Percentiles rank a stretch among this genome's conserved stretches.
Evolutionary conservation across 2,329 filamentous ascomycete species (phyloP).

Genomic region (Pseudogymnoascus sp.): DNA sequence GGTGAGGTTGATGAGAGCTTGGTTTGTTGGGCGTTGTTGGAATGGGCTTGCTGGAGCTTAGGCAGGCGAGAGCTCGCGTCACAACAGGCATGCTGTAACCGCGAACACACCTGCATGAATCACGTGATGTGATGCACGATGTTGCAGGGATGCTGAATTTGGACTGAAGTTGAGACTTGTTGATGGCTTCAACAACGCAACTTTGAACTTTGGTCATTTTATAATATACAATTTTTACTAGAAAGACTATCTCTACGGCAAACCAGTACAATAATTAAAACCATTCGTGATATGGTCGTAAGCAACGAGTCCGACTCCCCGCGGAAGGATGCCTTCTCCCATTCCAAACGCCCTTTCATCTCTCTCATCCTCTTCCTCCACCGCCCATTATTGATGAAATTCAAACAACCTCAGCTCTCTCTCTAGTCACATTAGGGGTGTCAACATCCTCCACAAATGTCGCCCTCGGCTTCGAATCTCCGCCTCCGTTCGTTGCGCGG

Average conservation of each 20-base stretch:
- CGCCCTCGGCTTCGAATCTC: background rate
- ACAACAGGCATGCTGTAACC: conserved; percentile 8
- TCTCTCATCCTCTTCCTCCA: background rate
- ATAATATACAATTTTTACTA: conserved; percentile 1
- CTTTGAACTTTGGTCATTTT: background rate
- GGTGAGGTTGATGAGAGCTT: conserved; percentile 7
- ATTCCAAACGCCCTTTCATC: conserved; percentile 2
- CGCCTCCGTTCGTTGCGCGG: background rate
- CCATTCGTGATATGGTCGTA: background rate
- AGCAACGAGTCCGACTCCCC: conserved; percentile 1
- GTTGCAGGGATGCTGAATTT: background rate
- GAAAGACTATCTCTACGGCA: background rate
- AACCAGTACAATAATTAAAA: background rate
- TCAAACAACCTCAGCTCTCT: conserved; percentile 1
- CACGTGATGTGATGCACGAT: background rate
- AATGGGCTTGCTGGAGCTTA: conserved; percentile 6
- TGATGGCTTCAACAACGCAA: background rate
- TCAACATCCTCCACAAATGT: background rate
- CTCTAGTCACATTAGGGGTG: background rate
- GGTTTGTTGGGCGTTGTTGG: background rate
- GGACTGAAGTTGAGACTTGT: background rate
- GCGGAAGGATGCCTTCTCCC: background rate
- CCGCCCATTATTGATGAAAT: background rate
- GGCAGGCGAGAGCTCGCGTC: conserved; percentile 9
- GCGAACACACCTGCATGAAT: conserved; percentile 5